phyloP scores from a whole-genome alignment of 495 filamentous ascomycete species.

The Aspergillus heteromorphus region DNA sequence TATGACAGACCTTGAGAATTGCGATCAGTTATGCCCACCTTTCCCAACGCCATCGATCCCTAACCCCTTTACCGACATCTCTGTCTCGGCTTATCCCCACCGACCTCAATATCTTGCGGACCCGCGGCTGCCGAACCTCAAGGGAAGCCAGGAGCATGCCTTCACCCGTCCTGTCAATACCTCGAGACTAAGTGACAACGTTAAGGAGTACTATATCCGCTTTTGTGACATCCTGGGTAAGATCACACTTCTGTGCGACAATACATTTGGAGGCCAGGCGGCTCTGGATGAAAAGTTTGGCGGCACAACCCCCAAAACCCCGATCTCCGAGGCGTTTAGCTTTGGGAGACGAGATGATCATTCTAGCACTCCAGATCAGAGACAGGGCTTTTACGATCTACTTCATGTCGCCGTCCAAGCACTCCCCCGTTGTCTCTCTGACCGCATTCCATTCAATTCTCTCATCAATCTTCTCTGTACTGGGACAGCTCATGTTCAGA shows the following conservation, averaged over 20 bases:
- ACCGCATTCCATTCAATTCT: slow-evolving; percentile 87
- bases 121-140: slow-evolving; percentile 24
- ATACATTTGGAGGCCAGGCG: slow-evolving; percentile 93
- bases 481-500: slow-evolving; percentile 91
- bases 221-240: slow-evolving; percentile 96
- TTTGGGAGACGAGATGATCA: slow-evolving; percentile 82
- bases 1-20: slow-evolving; percentile 89
- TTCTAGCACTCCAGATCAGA: slow-evolving; percentile 66
- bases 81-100: slow-evolving; percentile 29
- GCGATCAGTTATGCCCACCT: slow-evolving; percentile 69
- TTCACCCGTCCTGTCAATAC: slow-evolving; percentile 67
- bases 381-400: slow-evolving; percentile 92
- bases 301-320: slow-evolving; percentile 80
- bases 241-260: slow-evolving; percentile 92
- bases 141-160: slow-evolving; percentile 27
- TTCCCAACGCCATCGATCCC: slow-evolving; percentile 60
- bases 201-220: slow-evolving; percentile 74
- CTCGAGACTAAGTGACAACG: slow-evolving; percentile 64
- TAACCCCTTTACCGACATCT: slow-evolving; percentile 37
- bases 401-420: slow-evolving; percentile 94
- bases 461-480: slow-evolving; percentile 94
- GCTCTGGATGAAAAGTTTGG: slow-evolving; percentile 92
- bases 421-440: slow-evolving; percentile 83
- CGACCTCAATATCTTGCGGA: slow-evolving; percentile 39
- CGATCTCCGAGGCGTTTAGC: slow-evolving; percentile 88